A percentile compares a stretch with the other conserved stretches of the same genome.
These are phyloP conservation scores for Dendrobium catenatum DNA, from an alignment of 106 monocot genomes.

Conservation along the genomic window DNA sequence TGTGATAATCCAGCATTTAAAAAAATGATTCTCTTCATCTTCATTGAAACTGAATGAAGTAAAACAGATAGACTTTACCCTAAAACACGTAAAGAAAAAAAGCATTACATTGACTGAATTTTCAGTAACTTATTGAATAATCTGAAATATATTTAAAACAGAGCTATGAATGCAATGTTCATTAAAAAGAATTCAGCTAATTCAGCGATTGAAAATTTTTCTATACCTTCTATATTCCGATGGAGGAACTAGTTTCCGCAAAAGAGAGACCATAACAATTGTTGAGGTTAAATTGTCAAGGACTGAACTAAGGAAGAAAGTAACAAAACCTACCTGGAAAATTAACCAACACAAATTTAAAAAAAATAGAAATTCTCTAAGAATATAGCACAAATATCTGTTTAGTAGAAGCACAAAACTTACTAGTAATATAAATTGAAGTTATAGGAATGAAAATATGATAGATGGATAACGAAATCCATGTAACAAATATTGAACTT, in stretches of 20 bases:
- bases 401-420: neutral
- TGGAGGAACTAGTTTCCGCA: slow-evolving; percentile 84
- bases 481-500: neutral
- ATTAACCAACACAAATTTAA: slow-evolving; percentile 5
- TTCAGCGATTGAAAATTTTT: neutral
- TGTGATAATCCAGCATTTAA: neutral
- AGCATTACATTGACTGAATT: no score
- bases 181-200: neutral
- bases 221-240: slow-evolving; percentile 98
- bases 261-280: slow-evolving; percentile 94
- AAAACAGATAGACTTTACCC: neutral
- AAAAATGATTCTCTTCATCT: neutral
- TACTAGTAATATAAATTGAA: neutral
- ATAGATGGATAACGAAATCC: neutral
- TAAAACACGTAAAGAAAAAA: neutral
- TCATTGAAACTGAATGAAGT: neutral
- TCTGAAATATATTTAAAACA: neutral
- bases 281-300: slow-evolving; percentile 98
- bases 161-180: neutral
- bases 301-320: slow-evolving; percentile 90
- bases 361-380: neutral
- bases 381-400: neutral
- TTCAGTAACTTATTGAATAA: neutral
- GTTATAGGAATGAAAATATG: neutral
- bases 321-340: slow-evolving; percentile 90